Base-by-base conservation (phyloP, 768 basidiomycete species). In the Termitomyces sp. region DNA sequence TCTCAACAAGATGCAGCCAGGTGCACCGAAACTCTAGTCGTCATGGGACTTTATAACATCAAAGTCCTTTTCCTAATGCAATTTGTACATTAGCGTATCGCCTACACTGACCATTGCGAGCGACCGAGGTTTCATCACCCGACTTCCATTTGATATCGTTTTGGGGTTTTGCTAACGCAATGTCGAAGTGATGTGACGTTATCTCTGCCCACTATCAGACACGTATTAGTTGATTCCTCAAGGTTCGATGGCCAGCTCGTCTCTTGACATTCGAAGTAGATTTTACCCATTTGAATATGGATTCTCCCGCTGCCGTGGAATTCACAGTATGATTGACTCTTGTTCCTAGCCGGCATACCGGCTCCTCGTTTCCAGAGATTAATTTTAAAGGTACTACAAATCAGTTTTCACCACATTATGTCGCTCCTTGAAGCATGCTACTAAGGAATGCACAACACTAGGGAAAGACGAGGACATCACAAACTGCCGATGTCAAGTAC, bases 1-100 rank as follows among this genome's bases (percentile, higher is more conserved):
- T 59, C 69, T 88, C 50, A 87, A 79, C 73, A 88, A 88, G 70
- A 89, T 88, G 87, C 86, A 89, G 66, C 87, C 88, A 57, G 68
- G 67, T 7, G 57, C 70, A 37, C 69, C 82, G 24, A 83, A 81
- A 62, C 71, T 84, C 57, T 84, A 55, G 41, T 34, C 31, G 24
- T 41, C 20, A 48, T 1, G 22, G 43, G 39, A 39, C 31, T 43
- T 42, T 29, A 18, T 27, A 12, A 39, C 42, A 10, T 48, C 32
- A 59, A 56, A 47, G 41, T 52, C 57, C 48, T 46, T 44, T 46
- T 50, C 26, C 37, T 10, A 57, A 36, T 24, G 39, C 20, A 52
- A 55, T 55, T 48, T 59, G 61, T 62, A 59, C 43, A 59, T 41
- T 59, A 59, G 26, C 49, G 37, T 43, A 59, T 22, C 16, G 39